phyloP scores from a whole-genome alignment of 768 basidiomycete species.

The Infundibulicybe gibba region DNA sequence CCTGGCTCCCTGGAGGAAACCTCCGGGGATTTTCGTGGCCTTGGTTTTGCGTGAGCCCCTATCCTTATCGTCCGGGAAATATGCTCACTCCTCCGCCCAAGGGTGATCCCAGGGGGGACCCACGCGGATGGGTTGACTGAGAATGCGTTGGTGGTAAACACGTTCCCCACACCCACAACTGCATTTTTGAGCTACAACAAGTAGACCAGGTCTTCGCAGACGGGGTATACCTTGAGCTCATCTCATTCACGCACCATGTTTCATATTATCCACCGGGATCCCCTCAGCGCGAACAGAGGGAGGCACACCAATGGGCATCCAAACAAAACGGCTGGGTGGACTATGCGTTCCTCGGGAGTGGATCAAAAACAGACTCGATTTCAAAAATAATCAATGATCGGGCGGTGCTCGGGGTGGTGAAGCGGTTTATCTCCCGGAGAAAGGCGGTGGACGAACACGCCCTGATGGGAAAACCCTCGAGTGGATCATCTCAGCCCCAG shows the following conservation, averaged over 20 bases:
- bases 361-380: conserved; percentile 32
- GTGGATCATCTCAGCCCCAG: conserved; percentile 54
- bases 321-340: conserved; percentile 66
- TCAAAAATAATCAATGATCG: conserved; percentile 55
- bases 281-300: conserved; percentile 39
- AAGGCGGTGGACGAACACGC: conserved; percentile 50
- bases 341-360: conserved; percentile 58
- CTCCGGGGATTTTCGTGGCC: conserved; percentile 46
- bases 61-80: no score
- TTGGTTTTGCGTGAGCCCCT: conserved; percentile 60
- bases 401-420: conserved; percentile 32
- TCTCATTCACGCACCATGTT: conserved; percentile 57
- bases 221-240: conserved; percentile 64
- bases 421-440: conserved; percentile 40
- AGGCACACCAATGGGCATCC: conserved; percentile 48
- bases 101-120: conserved; percentile 63
- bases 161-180: neutral
- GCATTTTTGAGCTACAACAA: neutral
- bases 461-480: conserved; percentile 51
- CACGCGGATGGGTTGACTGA: conserved; percentile 61
- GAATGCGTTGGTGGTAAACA: conserved; percentile 60
- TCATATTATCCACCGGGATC: conserved; percentile 51
- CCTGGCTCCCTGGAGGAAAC: conserved; percentile 51
- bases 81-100: conserved; percentile 19
- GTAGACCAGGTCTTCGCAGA: conserved; percentile 45